Evolutionary conservation across 208 protist genomes (phyloP).

Genomic region (Leishmania braziliensis): DNA sequence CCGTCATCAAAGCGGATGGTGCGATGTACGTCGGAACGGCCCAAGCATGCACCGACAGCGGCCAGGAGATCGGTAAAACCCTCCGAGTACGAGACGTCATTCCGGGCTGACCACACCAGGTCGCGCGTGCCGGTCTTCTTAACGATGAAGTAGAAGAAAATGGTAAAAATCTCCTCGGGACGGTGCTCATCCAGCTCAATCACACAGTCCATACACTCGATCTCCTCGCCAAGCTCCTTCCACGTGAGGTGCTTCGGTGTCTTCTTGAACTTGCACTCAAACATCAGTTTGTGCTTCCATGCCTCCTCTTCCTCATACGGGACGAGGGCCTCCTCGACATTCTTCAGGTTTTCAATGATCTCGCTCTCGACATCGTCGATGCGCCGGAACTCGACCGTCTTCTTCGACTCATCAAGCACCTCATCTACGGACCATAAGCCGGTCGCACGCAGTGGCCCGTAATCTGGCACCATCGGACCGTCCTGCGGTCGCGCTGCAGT

Average conservation of each 20-base stretch:
- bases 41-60: slow-evolving; percentile 80
- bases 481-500: slow-evolving; percentile 41
- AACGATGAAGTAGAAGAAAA: slow-evolving; percentile 82
- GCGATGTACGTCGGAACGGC: slow-evolving; percentile 81
- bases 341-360: slow-evolving; percentile 58
- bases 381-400: slow-evolving; percentile 82
- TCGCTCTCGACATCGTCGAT: slow-evolving; percentile 91
- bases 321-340: slow-evolving; percentile 71
- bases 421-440: slow-evolving; percentile 84
- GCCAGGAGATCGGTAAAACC: slow-evolving; percentile 87
- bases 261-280: slow-evolving; percentile 86
- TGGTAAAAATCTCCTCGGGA: slow-evolving; percentile 88
- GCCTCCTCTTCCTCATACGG: slow-evolving; percentile 77
- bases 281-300: slow-evolving; percentile 92
- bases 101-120: slow-evolving; percentile 71
- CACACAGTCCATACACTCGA: slow-evolving; percentile 88
- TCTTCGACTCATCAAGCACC: slow-evolving; percentile 65
- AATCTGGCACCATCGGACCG: slow-evolving; percentile 69
- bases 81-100: slow-evolving; percentile 85
- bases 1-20: slow-evolving; percentile 91
- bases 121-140: slow-evolving; percentile 79
- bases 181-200: slow-evolving; percentile 89
- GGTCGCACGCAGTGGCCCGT: slow-evolving; percentile 75
- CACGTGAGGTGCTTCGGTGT: slow-evolving; percentile 89
- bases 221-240: slow-evolving; percentile 87